A percentile compares a stretch with the other conserved stretches of the same genome.
Conservation (phyloP, 2,329 filamentous ascomycete genomes). For the Ambrosiella xylebori region DNA sequence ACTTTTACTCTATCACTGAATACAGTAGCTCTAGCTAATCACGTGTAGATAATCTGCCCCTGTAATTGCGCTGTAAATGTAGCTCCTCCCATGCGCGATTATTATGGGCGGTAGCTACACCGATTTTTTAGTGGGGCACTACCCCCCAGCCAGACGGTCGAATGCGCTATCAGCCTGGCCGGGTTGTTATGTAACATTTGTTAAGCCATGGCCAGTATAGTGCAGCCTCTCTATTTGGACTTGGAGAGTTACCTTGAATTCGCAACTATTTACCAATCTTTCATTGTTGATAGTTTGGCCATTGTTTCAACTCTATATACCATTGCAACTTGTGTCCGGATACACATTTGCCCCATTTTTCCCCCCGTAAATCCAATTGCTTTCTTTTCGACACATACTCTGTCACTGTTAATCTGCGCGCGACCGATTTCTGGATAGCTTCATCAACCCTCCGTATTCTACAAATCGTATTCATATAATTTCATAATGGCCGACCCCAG, state of each 20-base stretch:
- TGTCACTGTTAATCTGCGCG: no score
- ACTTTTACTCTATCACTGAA: no score
- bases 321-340: no score
- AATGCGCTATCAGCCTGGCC: background rate
- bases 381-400: no score
- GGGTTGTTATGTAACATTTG: background rate
- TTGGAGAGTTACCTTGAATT: background rate
- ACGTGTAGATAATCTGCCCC: background rate
- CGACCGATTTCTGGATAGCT: background rate
- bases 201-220: background rate
- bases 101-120: background rate
- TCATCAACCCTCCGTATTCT: background rate
- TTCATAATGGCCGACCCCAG: conserved; percentile 27
- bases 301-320: no score
- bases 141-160: background rate
- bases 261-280: background rate
- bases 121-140: background rate
- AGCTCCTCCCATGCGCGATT: background rate
- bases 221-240: conserved; percentile 1
- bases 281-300: background rate
- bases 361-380: no score
- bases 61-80: background rate
- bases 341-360: no score
- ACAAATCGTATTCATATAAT: background rate
- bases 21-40: background rate